Percentiles rank a stretch among this genome's conserved stretches.
Conservation (phyloP, 306 rosid species). For the Notholithocarpus densiflorus region DNA sequence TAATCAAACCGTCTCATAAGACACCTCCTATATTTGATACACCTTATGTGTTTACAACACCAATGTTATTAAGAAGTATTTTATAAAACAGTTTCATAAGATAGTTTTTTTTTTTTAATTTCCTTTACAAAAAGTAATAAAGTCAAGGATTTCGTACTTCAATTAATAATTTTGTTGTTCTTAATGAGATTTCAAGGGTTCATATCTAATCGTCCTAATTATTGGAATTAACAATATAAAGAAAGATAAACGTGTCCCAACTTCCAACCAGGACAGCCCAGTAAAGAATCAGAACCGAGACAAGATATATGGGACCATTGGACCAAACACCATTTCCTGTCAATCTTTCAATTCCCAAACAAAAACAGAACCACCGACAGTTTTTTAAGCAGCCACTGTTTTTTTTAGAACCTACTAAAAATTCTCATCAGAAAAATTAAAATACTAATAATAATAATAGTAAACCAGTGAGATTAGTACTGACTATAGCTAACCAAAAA, state of each 20-base stretch:
- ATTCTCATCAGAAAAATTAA: not conserved
- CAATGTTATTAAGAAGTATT: fast-evolving
- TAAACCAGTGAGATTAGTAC: slow-evolving; percentile 11
- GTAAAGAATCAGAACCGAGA: no score
- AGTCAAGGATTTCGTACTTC: no score
- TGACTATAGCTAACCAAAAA: not conserved
- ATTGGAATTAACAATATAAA: not conserved
- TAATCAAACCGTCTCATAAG: no score
- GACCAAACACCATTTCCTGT: slow-evolving; percentile 23
- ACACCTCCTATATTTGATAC: no score
- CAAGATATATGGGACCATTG: not conserved
- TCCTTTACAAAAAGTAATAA: no score
- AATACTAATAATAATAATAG: slow-evolving; percentile 12
- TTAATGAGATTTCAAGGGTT: no score
- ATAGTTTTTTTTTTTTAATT: no score
- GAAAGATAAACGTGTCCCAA: slow-evolving; percentile 32
- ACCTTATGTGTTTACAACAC: fast-evolving
- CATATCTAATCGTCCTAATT: no score
- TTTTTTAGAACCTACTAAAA: slow-evolving; percentile 7
- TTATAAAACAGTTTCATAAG: no score
- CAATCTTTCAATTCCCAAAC: slow-evolving; percentile 13
- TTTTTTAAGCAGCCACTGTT: slow-evolving; percentile 4
- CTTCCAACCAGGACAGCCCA: slow-evolving; percentile 11
- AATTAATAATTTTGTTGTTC: no score
- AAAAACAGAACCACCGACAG: slow-evolving; percentile 60